Base-by-base conservation (phyloP, 176 grass and related monocot species). In the Areca catechu region DNA sequence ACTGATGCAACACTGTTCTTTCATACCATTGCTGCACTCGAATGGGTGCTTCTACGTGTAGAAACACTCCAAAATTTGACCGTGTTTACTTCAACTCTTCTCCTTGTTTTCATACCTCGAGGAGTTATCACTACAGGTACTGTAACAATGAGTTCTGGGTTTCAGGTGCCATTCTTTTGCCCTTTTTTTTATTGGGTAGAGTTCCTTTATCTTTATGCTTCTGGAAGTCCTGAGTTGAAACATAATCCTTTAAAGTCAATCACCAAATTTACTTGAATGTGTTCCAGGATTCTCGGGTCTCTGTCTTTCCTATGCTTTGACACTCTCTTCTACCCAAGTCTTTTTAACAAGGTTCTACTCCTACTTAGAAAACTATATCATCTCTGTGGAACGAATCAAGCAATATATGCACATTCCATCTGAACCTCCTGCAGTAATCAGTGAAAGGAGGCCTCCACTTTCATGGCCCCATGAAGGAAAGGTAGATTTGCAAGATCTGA, bases 1-100 rank as follows among this genome's bases (percentile, higher is more conserved):
- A 83, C 68, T 1, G 92, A 96, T 16, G 86, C 92, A 4, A 74
- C 80, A 23, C 48, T 96, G 63, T 96, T 96, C 65, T 90, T 90
- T 66, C 83, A 96, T 53, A 96, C 92, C 0, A 67, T 90, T 57
- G 92, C 86, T n/a, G 55, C 80, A 5, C 80, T 87, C 29, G 92
- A 96, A n/a, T 96, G 92, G 92, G 83, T 96, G 19, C 86, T 96
- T 16, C 61, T 96, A 53, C 90, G 92, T 71, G 92, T 90, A 21
- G 92, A 96, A 55, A 62, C 82, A 22, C 71, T 96, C 19, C 92
- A 96, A 72, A 77, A 71, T 55, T 60, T 96, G 63, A 90, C 86
- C 15, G 68, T 96, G 65, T 24, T 90, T 27, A 77, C 80, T 49
- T 76, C 86, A 49, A 73, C 83, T 48, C 62, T 96, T 65, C 84